Conservation (phyloP, 2,329 filamentous ascomycete species). For the Cercospora sp. region DNA sequence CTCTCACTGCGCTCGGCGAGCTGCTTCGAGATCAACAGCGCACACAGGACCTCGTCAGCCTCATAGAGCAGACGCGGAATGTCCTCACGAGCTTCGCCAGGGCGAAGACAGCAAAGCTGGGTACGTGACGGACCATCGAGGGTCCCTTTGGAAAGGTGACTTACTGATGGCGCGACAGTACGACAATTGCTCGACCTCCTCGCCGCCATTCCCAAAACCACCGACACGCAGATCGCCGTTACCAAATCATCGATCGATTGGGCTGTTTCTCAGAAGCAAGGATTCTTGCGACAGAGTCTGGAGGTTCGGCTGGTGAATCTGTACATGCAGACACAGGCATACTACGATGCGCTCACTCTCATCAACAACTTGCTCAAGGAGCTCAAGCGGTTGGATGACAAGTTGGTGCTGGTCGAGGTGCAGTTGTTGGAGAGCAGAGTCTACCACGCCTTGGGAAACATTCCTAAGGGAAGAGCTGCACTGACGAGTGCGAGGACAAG, state of each 20-base stretch:
- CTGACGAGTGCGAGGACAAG: constrained; percentile 92
- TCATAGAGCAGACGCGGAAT: constrained; percentile 86
- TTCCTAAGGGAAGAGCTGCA: constrained; percentile 90
- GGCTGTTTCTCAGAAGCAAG: constrained; percentile 90
- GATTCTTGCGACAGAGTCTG: constrained; percentile 96
- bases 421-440: constrained; percentile 95
- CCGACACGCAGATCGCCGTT: constrained; percentile 89
- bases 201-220: constrained; percentile 87
- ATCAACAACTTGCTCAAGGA: constrained; percentile 96
- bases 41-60: constrained; percentile 78
- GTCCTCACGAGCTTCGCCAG: constrained; percentile 96
- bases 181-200: constrained; percentile 96
- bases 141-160: not conserved
- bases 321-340: constrained; percentile 95
- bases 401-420: constrained; percentile 95
- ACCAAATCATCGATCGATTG: constrained; percentile 99
- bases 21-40: constrained; percentile 87
- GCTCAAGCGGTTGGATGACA: constrained; percentile 97
- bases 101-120: constrained; percentile 96
- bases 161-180: constrained; percentile 50
- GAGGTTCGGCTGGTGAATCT: constrained; percentile 91
- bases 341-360: constrained; percentile 93
- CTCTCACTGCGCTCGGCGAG: constrained; percentile 84
- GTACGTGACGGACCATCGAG: constrained; percentile 55
- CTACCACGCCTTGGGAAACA: constrained; percentile 96